Base-by-base conservation (phyloP, 2,329 filamentous ascomycete species). In the Fusarium papillatum region DNA sequence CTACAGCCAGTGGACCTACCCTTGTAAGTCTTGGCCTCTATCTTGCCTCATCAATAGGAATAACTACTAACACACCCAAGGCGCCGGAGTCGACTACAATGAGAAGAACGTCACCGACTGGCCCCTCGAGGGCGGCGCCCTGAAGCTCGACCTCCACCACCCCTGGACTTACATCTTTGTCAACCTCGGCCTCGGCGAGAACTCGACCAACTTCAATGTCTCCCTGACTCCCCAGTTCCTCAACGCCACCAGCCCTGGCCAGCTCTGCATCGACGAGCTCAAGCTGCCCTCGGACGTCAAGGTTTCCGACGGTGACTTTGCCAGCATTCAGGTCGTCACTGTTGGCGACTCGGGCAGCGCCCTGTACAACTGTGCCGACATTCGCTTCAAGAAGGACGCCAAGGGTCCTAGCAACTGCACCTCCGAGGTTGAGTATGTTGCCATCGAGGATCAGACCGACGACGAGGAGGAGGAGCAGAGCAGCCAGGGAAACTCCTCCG, bases 351-450 rank as follows among this genome's bases (percentile, higher is more conserved):
- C 85, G 6, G 89, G 87, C 24, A 88, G 87, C 46, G 91, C 93
- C 19, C 84, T 95, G 38, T 95, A 95, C 84, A 94, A 93, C 83
- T 96, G 94, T 83, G 92, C 93, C 80, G 94, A 96, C 78, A 90
- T 95, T 76, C 92, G 90, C 31, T 93, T 96, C 85, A 89, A 87
- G 38, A 84, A 85, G 64, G 84, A 85, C 14, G 86, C 90, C 7
- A 85, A 87, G 22, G 81, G 85, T 11, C 85, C 88, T 19, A 80
- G 84, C 31, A 82, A 83, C 70, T 83, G 82, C 73, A 79, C 55
- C 26, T 78, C 81, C 0, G 79, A 80, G 5, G 89, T 88, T 39
- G 85, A 94, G 55, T 85, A 85, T 26, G 78, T 82, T 50, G 66
- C 68, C 14, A 76, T 87, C 73, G 79, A 79, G 74, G 79, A 82